Evolutionary conservation across 2,329 filamentous ascomycete species (phyloP), one percentile per base, ranked within the genome.

Genomic region (Sarocladiaceae sp.): DNA sequence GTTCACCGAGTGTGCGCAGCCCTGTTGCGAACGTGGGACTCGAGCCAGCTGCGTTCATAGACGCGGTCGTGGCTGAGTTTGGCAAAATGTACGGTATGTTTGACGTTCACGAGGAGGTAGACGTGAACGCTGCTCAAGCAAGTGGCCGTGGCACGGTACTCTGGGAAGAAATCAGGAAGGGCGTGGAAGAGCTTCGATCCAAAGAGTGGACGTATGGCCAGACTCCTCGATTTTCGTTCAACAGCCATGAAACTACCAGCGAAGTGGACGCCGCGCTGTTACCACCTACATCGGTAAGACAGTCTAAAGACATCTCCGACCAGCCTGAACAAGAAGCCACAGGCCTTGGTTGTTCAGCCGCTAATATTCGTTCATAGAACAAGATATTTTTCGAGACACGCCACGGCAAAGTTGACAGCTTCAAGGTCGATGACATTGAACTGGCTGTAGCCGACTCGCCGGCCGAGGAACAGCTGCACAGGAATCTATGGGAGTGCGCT

Each of bases 1-100:
- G 94, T 0, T 92, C 97, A 1, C 90, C 94, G 60, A 97, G 93
- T 65, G 91, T 97, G 39, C 85, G 89, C 56, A 96, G 90, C 46
- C 83, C 84, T 0, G 86, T 97, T 11, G 78, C 82, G 7, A 99
- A 97, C 69, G 83, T 96, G 1, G 66, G 90, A 1, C 71, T 64
- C 8, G 65, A 59, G 15, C 62, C 54, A 1, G 69, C 64, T 13
- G 37, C 36, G n/a, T 83, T 83, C 53, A 72, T 79, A 51, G 67
- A 69, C 1, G 81, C 79, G 11, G 83, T 90, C 2, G 71, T 83
- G 23, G 68, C 70, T 6, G 79, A 88, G 64, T 97, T 96, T 66
- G 69, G 68, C 6, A 59, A 60, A 15, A 81, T 93, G 75, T 92
- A 96, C 65, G 75, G 76, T 3, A 59, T 60, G 1, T 64, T 65